Evolutionary conservation across 495 filamentous ascomycete genomes (phyloP).

Genomic region (Endocarpon pusillum): DNA sequence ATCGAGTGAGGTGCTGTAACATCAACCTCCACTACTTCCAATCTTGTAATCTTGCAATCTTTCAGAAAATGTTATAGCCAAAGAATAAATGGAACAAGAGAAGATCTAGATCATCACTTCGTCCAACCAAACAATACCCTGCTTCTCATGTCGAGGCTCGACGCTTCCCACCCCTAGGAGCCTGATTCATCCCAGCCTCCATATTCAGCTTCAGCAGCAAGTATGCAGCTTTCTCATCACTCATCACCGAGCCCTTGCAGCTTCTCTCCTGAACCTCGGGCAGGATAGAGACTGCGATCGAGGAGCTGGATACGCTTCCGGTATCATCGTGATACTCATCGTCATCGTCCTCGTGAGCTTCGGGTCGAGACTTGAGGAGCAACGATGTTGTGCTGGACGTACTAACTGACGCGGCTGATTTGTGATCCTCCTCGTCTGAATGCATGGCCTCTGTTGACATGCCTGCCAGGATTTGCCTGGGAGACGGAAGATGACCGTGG

Average conservation of each 20-base stretch:
- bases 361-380: constrained; percentile 4
- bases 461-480: constrained; percentile 2
- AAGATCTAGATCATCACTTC: too few species aligned
- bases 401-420: constrained; percentile 8
- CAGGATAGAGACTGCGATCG: neutral
- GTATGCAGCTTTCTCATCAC: constrained; percentile 39
- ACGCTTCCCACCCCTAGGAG: constrained; percentile 5
- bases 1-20: too few species aligned
- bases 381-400: neutral
- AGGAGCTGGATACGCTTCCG: neutral
- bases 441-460: constrained; percentile 7
- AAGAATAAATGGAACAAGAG: too few species aligned
- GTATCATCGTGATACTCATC: constrained; percentile 5
- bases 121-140: too few species aligned
- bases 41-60: too few species aligned
- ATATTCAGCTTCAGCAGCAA: constrained; percentile 37
- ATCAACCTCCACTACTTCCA: too few species aligned
- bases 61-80: too few species aligned
- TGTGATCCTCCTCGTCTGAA: constrained; percentile 5
- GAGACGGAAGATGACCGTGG: constrained; percentile 5
- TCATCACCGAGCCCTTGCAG: neutral
- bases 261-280: neutral
- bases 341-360: neutral
- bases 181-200: constrained; percentile 18
- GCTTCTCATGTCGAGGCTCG: neutral